Conservation (phyloP, 2,329 filamentous ascomycete species). For the Nemania abortiva region DNA sequence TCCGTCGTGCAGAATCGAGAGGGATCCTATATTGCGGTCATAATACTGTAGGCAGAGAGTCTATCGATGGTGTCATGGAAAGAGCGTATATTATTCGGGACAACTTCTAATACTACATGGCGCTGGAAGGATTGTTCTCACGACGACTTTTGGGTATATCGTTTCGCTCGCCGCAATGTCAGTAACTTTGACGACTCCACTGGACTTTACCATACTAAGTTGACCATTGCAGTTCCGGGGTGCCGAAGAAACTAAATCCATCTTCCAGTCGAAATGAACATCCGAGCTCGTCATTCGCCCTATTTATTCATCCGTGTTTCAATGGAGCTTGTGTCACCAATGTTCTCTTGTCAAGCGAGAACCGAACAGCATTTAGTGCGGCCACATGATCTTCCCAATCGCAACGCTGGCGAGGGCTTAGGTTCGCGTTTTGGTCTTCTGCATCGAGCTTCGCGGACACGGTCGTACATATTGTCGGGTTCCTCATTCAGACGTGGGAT, state of each 20-base stretch:
- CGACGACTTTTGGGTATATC: not conserved
- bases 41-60: not conserved
- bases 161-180: not conserved
- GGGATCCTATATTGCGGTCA: not conserved
- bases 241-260: not conserved
- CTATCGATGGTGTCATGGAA: not conserved
- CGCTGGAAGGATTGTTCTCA: no score
- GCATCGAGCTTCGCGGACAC: constrained; percentile 22
- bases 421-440: constrained; percentile 40
- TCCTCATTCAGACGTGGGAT: constrained; percentile 23
- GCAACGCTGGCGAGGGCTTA: constrained; percentile 40
- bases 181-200: not conserved
- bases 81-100: not conserved
- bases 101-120: not conserved
- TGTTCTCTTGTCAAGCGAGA: constrained; percentile 26
- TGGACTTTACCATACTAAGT: not conserved
- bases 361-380: constrained; percentile 18
- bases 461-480: constrained; percentile 18
- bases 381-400: constrained; percentile 35
- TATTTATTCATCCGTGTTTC: constrained; percentile 12
- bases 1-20: constrained; percentile 2
- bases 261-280: constrained; percentile 7
- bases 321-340: constrained; percentile 12
- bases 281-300: constrained; percentile 20
- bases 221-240: constrained; percentile 1